phyloP scores from a whole-genome alignment of 768 basidiomycete genomes.

The Leccinellum albellum region DNA sequence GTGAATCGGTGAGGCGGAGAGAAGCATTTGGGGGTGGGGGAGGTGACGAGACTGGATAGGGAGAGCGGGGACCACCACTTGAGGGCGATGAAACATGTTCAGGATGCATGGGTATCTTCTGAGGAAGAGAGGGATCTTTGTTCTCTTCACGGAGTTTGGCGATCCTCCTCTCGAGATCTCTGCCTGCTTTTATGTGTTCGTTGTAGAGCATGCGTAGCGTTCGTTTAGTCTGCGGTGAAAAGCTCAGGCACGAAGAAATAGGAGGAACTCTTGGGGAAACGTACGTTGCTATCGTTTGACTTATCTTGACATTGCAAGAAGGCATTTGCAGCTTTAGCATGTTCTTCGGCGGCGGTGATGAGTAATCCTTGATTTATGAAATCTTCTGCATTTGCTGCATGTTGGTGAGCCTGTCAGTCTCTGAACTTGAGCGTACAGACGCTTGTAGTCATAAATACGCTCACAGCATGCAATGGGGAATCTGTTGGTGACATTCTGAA shows the following conservation, averaged over 20 bases:
- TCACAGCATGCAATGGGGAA: conserved; percentile 52
- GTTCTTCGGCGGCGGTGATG: conserved; percentile 70
- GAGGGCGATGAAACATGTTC: conserved; percentile 23
- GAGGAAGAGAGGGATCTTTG: conserved; percentile 71
- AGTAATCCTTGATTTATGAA: conserved; percentile 61
- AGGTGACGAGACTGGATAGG: conserved; percentile 39
- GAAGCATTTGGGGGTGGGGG: conserved; percentile 43
- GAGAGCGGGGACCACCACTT: conserved; percentile 9
- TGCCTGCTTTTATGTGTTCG: conserved; percentile 66
- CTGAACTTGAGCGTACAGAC: conserved; percentile 2
- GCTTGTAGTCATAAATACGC: conserved; percentile 1
- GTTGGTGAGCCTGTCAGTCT: conserved; percentile 67
- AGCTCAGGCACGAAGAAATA: not conserved
- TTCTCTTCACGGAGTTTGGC: conserved; percentile 71
- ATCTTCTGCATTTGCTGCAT: conserved; percentile 79
- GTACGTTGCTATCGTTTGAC: conserved; percentile 69
- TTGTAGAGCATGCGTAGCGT: conserved; percentile 73
- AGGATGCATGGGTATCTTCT: conserved; percentile 41
- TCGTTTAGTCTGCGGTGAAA: conserved; percentile 57
- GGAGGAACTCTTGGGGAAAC: conserved; percentile 15
- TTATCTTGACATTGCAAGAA: conserved; percentile 71
- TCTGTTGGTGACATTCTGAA: conserved; percentile 35
- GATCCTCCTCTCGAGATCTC: conserved; percentile 70
- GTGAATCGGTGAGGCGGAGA: conserved; percentile 42
- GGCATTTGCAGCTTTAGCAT: conserved; percentile 71